Conservation (phyloP, 164 flowering plant genomes). For the Chloranthus sessilifolius region DNA sequence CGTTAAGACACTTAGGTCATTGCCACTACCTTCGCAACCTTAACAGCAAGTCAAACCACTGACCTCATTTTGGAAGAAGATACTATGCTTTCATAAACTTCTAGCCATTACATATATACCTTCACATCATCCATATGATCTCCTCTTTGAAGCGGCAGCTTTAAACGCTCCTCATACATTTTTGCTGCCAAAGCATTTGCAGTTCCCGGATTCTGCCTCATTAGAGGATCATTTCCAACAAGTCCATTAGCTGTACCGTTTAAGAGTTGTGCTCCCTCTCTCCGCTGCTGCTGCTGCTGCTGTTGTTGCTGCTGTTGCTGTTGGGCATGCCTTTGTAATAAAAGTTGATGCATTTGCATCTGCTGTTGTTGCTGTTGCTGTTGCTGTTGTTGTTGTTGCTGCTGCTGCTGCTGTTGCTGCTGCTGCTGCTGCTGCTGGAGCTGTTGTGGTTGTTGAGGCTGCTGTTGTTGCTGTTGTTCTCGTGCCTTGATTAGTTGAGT, state of each 20-base stretch:
- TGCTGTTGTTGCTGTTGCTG: slow-evolving; percentile 44
- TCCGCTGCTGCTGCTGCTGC: slow-evolving; percentile 46
- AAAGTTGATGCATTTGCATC: slow-evolving; percentile 59
- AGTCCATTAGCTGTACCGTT: slow-evolving; percentile 71
- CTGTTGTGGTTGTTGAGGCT: slow-evolving; percentile 60
- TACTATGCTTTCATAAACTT: no score
- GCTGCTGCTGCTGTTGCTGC: slow-evolving; percentile 59
- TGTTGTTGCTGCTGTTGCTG: slow-evolving; percentile 59
- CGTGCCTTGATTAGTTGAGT: slow-evolving; percentile 44
- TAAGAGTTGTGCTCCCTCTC: slow-evolving; percentile 66
- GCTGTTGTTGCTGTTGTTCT: slow-evolving; percentile 45
- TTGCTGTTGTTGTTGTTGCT: slow-evolving; percentile 56
- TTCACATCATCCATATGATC: slow-evolving; percentile 88
- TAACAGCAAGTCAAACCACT: no score
- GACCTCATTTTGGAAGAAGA: no score
- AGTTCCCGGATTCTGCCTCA: slow-evolving; percentile 64
- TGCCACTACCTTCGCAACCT: no score
- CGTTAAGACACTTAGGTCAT: no score
- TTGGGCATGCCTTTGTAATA: slow-evolving; percentile 55
- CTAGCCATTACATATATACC: no score
- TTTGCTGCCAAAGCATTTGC: slow-evolving; percentile 83
- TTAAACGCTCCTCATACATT: slow-evolving; percentile 79
- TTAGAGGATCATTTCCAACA: slow-evolving; percentile 54
- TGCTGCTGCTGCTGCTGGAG: slow-evolving; percentile 52
- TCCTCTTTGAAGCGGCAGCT: slow-evolving; percentile 61